A percentile compares a stretch with the other conserved stretches of the same genome.
phyloP scores from a whole-genome alignment of 2,329 filamentous ascomycete species.

The Berkeleyomyces rouxiae region DNA sequence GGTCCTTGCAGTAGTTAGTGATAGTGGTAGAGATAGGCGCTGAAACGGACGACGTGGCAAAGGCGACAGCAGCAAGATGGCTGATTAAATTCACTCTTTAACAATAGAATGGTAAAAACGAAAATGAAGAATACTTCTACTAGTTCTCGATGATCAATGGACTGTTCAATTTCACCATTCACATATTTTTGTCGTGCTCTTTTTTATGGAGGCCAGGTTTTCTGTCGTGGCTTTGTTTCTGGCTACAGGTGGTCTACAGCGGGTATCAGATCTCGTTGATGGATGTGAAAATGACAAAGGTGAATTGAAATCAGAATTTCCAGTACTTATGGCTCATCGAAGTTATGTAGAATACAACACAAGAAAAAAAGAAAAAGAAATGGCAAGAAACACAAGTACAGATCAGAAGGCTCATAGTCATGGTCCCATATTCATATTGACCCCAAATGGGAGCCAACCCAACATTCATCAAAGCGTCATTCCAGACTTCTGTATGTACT shows the following conservation, averaged over 20 bases:
- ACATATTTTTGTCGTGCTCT: too few species aligned
- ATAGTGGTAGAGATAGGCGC: slow-evolving; percentile 14
- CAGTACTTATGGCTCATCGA: not conserved
- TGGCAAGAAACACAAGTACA: not conserved
- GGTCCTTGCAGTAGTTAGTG: not conserved
- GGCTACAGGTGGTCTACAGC: too few species aligned
- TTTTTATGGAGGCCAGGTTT: too few species aligned
- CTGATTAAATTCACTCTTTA: slow-evolving; percentile 30
- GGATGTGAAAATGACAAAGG: too few species aligned
- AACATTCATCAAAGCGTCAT: not conserved
- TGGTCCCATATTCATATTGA: not conserved
- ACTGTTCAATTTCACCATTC: too few species aligned
- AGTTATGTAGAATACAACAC: not conserved
- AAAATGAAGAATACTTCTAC: not conserved
- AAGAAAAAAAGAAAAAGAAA: not conserved
- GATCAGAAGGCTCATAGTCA: not conserved
- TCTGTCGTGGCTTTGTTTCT: too few species aligned
- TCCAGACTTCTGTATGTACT: slow-evolving; percentile 2
- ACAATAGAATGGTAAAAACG: not conserved
- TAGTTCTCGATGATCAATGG: too few species aligned
- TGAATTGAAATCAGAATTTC: too few species aligned
- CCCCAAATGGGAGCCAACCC: not conserved
- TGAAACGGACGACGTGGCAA: slow-evolving; percentile 23
- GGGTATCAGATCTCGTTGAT: too few species aligned
- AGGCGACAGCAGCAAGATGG: slow-evolving; percentile 32